Percentiles rank a stretch among this genome's conserved stretches.
Evolutionary conservation across 2,329 filamentous ascomycete genomes (phyloP).

Genomic region (Pyricularia pennisetigena): DNA sequence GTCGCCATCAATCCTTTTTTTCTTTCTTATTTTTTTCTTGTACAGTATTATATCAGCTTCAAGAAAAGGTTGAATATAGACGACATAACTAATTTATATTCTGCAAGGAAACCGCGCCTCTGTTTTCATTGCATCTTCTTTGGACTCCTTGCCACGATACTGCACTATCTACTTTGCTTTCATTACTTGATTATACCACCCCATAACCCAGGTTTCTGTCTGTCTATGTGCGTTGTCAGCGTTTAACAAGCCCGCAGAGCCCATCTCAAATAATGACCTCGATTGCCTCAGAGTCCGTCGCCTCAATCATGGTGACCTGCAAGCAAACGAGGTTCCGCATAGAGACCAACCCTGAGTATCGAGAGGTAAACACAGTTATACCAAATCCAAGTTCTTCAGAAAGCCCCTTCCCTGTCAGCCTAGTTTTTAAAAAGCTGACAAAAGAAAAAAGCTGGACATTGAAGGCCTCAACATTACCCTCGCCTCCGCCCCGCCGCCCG

Average conservation of each 20-base stretch:
- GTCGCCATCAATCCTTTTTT: too few species aligned
- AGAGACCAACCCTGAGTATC: constrained; percentile 37
- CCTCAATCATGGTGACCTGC: constrained; percentile 50
- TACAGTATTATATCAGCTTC: too few species aligned
- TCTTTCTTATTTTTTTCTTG: neutral
- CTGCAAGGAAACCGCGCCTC: neutral
- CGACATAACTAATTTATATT: neutral
- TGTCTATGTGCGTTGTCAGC: too few species aligned
- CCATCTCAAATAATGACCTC: too few species aligned
- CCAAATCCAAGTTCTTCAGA: neutral
- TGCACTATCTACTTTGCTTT: neutral
- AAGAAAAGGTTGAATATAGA: neutral
- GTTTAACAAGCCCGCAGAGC: too few species aligned
- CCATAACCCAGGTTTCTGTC: neutral
- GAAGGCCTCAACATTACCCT: constrained; percentile 65
- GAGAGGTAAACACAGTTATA: constrained; percentile 34
- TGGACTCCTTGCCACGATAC: neutral
- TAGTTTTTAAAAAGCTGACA: neutral
- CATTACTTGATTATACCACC: neutral
- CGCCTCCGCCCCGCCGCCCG: constrained; percentile 14
- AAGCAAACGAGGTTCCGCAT: constrained; percentile 60
- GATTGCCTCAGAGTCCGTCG: constrained; percentile 38
- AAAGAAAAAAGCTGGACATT: constrained; percentile 46
- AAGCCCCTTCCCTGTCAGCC: neutral
- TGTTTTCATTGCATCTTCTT: neutral